These are phyloP conservation scores for Fusarium tjaetaba DNA, from an alignment of 2,329 filamentous ascomycete genomes.

Conservation along the genomic window DNA sequence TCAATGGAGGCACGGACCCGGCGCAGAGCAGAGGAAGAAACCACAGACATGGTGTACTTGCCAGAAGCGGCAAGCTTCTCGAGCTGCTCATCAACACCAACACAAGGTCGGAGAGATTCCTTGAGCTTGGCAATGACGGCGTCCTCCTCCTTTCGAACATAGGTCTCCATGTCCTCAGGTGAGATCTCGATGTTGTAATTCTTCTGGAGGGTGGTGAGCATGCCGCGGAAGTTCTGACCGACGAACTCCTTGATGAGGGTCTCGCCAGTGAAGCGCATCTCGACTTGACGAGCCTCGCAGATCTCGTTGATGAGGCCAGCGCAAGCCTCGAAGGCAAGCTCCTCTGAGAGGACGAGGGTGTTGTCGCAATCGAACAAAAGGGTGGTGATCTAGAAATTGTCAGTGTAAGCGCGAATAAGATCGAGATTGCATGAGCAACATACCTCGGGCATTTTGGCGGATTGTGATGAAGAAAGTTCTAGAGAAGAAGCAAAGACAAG, in stretches of 20 bases:
- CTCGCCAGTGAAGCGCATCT: slow-evolving; percentile 78
- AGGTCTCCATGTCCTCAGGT: slow-evolving; percentile 74
- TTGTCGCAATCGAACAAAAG: slow-evolving; percentile 86
- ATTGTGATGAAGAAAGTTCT: neutral
- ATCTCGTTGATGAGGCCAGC: slow-evolving; percentile 90
- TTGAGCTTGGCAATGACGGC: slow-evolving; percentile 84
- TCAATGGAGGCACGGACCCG: slow-evolving; percentile 81
- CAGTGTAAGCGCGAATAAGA: neutral
- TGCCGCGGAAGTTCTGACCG: slow-evolving; percentile 93
- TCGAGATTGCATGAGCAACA: slow-evolving; percentile 4
- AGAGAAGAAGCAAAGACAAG: neutral
- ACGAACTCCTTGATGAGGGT: slow-evolving; percentile 87
- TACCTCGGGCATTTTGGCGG: slow-evolving; percentile 50
- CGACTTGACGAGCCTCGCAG: slow-evolving; percentile 71
- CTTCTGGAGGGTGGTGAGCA: slow-evolving; percentile 80
- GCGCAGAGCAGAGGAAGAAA: slow-evolving; percentile 81
- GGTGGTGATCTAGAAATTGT: slow-evolving; percentile 64
- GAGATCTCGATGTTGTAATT: slow-evolving; percentile 78
- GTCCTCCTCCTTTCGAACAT: slow-evolving; percentile 82
- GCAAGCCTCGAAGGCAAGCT: slow-evolving; percentile 90
- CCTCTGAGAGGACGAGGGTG: slow-evolving; percentile 91
- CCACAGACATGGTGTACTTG: slow-evolving; percentile 80
- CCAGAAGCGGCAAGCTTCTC: slow-evolving; percentile 67
- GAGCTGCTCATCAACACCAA: slow-evolving; percentile 74
- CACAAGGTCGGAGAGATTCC: slow-evolving; percentile 73